These are phyloP conservation scores for Panaeolus cyanescens DNA, from an alignment of 768 basidiomycete genomes.

Conservation along the genomic window DNA sequence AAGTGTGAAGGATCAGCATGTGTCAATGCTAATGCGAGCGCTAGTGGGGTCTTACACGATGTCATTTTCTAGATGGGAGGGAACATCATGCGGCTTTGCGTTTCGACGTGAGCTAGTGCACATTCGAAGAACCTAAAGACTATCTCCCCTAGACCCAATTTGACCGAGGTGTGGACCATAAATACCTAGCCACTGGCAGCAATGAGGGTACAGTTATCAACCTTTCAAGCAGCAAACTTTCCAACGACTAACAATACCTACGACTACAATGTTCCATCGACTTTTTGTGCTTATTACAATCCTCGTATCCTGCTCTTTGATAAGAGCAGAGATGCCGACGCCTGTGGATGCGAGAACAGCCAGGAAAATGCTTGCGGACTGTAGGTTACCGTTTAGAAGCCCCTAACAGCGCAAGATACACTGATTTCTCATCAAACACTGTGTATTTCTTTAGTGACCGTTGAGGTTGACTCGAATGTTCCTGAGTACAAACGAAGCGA, in stretches of 20 bases:
- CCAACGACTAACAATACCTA: neutral
- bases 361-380: neutral
- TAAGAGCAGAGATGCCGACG: neutral
- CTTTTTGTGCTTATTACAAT: neutral
- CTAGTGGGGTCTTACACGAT: neutral
- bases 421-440: neutral
- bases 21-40: no score
- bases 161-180: no score
- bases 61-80: neutral
- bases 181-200: no score
- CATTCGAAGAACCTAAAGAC: neutral
- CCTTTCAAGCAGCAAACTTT: neutral
- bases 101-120: neutral
- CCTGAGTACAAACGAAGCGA: conserved; percentile 35
- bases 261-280: neutral
- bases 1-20: no score
- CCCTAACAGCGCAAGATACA: no score
- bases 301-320: neutral
- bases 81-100: neutral
- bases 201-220: neutral
- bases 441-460: conserved; percentile 30
- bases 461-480: conserved; percentile 31
- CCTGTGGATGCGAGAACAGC: neutral
- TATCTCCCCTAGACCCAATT: neutral
- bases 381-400: neutral